Percentiles rank a stretch among this genome's conserved stretches.
phyloP scores from a whole-genome alignment of 805 yeast genomes.

The Sugiyamaella marilandica region DNA sequence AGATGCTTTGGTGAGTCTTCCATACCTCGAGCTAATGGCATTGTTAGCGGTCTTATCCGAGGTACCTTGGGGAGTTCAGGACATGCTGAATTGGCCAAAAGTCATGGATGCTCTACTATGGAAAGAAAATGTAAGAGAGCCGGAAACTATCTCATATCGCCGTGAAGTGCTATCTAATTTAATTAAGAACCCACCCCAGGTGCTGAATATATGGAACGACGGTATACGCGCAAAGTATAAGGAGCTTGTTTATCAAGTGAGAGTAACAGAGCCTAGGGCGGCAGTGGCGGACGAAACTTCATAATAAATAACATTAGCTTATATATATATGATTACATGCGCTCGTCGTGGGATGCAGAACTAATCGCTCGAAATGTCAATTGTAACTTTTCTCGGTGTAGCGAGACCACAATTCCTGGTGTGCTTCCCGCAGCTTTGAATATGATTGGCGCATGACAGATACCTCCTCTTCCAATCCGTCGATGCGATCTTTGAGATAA shows the following conservation, averaged over 20 bases:
- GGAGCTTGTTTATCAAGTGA: conserved; percentile 16
- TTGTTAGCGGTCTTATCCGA: conserved; percentile 25
- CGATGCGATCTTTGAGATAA: conserved; percentile 15
- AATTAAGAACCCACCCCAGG: conserved; percentile 7
- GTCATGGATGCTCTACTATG: conserved; percentile 29
- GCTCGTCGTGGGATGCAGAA: background rate
- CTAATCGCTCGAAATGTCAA: background rate
- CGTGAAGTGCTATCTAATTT: conserved; percentile 18
- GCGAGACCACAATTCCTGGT: conserved; percentile 24
- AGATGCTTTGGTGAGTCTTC: conserved; percentile 23
- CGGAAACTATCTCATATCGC: conserved; percentile 13
- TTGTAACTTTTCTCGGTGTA: conserved; percentile 10
- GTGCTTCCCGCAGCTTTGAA: conserved; percentile 16
- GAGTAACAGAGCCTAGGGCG: conserved; percentile 13
- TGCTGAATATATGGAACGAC: conserved; percentile 17
- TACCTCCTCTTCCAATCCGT: conserved; percentile 19
- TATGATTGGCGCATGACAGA: conserved; percentile 16
- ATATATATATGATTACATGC: no score
- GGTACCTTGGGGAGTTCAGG: conserved; percentile 24
- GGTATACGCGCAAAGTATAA: conserved; percentile 13
- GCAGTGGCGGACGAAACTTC: conserved; percentile 21
- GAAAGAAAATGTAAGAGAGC: conserved; percentile 18
- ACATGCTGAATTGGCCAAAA: conserved; percentile 30
- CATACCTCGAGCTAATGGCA: conserved; percentile 26
- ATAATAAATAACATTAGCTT: background rate